Base-by-base conservation (phyloP, 208 protist species). In the Leishmania amazonensis region DNA sequence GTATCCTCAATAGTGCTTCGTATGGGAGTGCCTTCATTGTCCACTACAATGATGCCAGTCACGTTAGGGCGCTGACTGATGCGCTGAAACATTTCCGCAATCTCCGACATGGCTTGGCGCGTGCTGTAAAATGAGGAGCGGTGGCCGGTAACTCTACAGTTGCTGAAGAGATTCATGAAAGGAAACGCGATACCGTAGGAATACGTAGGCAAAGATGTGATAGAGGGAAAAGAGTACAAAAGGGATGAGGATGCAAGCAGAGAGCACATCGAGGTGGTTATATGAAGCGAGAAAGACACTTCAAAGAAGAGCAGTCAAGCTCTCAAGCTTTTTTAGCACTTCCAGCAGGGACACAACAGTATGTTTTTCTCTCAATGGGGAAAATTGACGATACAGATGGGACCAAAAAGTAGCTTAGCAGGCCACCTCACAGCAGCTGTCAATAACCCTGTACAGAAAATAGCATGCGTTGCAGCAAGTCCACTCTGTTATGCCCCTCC, bases 31-130 rank as follows among this genome's bases (percentile, higher is more conserved):
- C 97, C 97, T 51, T 99, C 96, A 75, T 89, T 94, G 83, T 99
- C 98, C 15, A 98, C 95, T 15, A 99, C 97, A 77, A 99, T 94
- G 78, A 99, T 97, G 49, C 98, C 98, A 35, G 93, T 90, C 24
- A 99, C 98, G 78, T 99, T 99, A 7, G 97, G 97, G 65, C 98
- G 92, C 81, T 96, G 93, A 80, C 94, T 98, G 84, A 99, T 98
- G 65, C 98, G 89, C 83, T 97, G 95, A 83, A 99, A 96, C 8
- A 97, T 99, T 87, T 99, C 98, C 84, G 99, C 94, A 53, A 98
- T 97, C 75, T 97, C 94, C 62, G 95, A 95, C 94, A 98, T 98
- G 60, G n/a, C n/a, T 74, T 72, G 51, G 35, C 3, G 38, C 7
- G n/a, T 65, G 11, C 57, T 65, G 75, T 51, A 35, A 65, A 38